Percentiles rank a stretch among this genome's conserved stretches.
phyloP scores from a whole-genome alignment of 1,284 basidiomycete genomes.

The Trichosporon sp. region DNA sequence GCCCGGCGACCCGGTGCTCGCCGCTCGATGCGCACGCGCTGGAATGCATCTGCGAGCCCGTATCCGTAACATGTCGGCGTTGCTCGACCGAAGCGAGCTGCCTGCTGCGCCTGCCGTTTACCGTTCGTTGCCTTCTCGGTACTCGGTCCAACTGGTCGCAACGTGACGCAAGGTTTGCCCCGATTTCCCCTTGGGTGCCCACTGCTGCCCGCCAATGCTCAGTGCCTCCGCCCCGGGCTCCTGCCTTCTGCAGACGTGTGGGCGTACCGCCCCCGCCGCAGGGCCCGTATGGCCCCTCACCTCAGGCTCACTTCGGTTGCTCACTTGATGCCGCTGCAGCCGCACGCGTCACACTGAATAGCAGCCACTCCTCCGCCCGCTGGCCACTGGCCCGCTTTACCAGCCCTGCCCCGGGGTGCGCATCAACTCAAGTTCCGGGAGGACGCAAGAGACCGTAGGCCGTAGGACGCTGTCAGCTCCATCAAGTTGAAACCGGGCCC shows the following conservation, averaged over 20 bases:
- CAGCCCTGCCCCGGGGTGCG: not conserved
- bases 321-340: not conserved
- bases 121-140: not conserved
- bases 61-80: not conserved
- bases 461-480: not conserved
- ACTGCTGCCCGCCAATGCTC: too few species aligned
- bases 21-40: not conserved
- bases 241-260: not conserved
- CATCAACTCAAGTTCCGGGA: not conserved
- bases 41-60: not conserved
- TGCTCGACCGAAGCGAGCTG: conserved; percentile 2
- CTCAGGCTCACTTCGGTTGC: too few species aligned
- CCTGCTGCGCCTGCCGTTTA: not conserved
- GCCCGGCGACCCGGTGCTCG: not conserved
- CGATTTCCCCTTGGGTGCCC: not conserved
- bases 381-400: not conserved
- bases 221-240: too few species aligned
- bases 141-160: not conserved
- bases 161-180: not conserved
- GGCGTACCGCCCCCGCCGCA: not conserved
- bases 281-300: too few species aligned
- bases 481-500: not conserved
- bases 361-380: not conserved
- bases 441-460: not conserved
- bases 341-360: not conserved